Evolutionary conservation across 1,284 basidiomycete genomes (phyloP), one percentile per base, ranked within the genome.

Genomic region (Rhodotorula glutinis): DNA sequence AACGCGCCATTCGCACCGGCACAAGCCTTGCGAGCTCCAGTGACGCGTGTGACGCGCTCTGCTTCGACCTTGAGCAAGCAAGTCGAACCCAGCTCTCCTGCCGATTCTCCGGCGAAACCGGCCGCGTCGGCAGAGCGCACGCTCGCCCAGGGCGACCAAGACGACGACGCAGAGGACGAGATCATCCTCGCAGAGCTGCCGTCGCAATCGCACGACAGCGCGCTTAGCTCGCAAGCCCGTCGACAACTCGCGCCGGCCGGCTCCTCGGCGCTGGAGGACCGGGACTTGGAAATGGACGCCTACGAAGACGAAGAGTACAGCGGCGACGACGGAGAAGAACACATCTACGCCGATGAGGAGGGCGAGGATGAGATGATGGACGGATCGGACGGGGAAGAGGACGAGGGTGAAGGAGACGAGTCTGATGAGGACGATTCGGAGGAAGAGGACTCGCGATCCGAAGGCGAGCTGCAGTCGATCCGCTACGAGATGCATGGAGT

Each of bases 401-500:
- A 5, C 13, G 63, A 49, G 21, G 71, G 41, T 1, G 66, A 63
- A 17, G 64, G 53, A 0, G 65, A 65, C 3, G 59, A 64, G 17
- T 16, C 43, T 44, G 43, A 4, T 3, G 44, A 62, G 21, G 62
- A 67, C 19, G 77, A 74, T 41, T 75, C 75, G 11, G 77, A 76
- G 0, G 80, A 82, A 27, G 87, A 88, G 71, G 85, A 86, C 74
- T 79, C 79, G 68, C 83, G 85, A 11, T 80, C 87, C 46, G 77
- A 78, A 53, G 80, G 82, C 65, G 88, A 86, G 76, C 78, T 52
- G 30, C 62, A 65, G 61, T 63, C 52, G 5, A 65, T 63, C 53
- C 60, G 66, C 53, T 19, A 46, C 16, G 91, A 95, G 79, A 93
- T 98, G 62, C 73, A 77, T 30, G 79, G 80, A 27, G 76, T 85